Conservation (phyloP, 176 grass and related monocot species). For the Chrysopogon serrulatus region DNA sequence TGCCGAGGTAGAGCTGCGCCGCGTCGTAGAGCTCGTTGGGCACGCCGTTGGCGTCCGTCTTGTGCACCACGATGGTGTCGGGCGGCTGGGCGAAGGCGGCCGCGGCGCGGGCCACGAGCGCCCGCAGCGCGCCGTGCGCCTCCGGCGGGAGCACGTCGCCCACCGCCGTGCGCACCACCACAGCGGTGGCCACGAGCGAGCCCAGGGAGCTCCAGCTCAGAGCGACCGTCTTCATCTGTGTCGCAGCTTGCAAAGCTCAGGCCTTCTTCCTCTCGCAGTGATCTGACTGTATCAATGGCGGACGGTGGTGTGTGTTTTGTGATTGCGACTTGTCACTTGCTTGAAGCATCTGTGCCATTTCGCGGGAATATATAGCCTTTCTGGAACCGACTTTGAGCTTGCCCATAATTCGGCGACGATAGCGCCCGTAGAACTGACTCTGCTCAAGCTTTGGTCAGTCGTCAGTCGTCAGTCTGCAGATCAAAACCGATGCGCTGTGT, state of each 20-base stretch:
- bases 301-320: background rate
- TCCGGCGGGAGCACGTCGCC: constrained; percentile 10
- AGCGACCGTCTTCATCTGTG: too few species aligned
- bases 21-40: constrained; percentile 36
- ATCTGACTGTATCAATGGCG: background rate
- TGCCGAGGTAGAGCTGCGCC: constrained; percentile 44
- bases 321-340: background rate
- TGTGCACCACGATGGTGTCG: background rate
- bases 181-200: too few species aligned
- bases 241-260: background rate
- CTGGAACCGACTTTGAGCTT: too few species aligned
- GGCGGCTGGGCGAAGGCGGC: background rate
- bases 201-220: too few species aligned
- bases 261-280: background rate
- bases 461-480: background rate
- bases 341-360: background rate
- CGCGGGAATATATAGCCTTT: background rate
- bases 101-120: background rate
- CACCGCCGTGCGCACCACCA: too few species aligned
- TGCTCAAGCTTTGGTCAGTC: too few species aligned
- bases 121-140: background rate
- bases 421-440: too few species aligned
- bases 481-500: background rate
- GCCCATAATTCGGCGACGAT: too few species aligned
- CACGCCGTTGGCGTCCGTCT: background rate